These are phyloP conservation scores for Silybum marianum DNA, from an alignment of 129 eudicot species.

Conservation along the genomic window DNA sequence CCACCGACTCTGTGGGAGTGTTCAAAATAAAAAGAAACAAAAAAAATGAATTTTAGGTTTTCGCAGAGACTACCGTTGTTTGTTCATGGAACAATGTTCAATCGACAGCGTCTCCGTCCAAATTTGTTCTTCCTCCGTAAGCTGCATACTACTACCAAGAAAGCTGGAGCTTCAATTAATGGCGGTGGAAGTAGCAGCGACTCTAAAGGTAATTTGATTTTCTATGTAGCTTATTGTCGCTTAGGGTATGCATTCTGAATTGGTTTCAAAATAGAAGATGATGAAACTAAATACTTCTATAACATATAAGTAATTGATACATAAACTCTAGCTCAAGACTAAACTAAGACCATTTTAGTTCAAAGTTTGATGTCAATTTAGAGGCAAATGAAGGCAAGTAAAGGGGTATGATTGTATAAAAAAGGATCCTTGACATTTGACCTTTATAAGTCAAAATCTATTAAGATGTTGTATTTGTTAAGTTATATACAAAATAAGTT, in stretches of 20 bases:
- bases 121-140: conserved; percentile 40
- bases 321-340: not conserved
- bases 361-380: not conserved
- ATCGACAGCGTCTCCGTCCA: conserved; percentile 38
- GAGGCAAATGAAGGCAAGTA: not conserved
- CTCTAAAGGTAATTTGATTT: conserved; percentile 53
- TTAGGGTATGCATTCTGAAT: not conserved
- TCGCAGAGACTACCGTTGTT: conserved; percentile 29
- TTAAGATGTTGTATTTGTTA: not conserved
- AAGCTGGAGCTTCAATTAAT: conserved; percentile 52
- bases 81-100: conserved; percentile 2
- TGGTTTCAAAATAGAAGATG: not conserved
- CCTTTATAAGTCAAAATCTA: not conserved
- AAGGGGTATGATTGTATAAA: not conserved
- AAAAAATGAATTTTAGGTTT: conserved; percentile 65
- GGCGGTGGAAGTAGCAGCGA: conserved; percentile 42
- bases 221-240: not conserved
- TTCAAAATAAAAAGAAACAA: not conserved
- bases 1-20: not conserved
- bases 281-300: not conserved
- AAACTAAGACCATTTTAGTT: not conserved
- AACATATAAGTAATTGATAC: not conserved
- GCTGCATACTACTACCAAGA: conserved; percentile 39
- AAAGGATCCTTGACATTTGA: not conserved
- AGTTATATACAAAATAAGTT: not conserved